phyloP scores from a whole-genome alignment of 2,329 filamentous ascomycete species.

The Diaporthe vaccinii region DNA sequence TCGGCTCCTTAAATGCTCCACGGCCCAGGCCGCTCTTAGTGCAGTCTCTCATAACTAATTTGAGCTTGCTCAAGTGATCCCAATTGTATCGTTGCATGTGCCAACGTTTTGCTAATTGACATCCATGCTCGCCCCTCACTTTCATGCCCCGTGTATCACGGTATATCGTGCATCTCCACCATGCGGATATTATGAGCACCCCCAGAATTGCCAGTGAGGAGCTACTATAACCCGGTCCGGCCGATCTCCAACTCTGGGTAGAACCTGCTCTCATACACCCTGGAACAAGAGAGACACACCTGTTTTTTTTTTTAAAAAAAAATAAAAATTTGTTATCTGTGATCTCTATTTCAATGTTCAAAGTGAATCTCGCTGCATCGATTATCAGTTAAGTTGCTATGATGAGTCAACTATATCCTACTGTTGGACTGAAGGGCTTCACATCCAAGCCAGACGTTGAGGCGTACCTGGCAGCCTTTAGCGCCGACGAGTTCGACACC shows the following conservation, averaged over 20 bases:
- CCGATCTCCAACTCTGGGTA: background rate
- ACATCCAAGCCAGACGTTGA: conserved; percentile 15
- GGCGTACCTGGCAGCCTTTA: conserved; percentile 12
- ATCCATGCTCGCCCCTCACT: conserved; percentile 16
- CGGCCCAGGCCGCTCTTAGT: background rate
- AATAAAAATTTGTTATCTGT: background rate
- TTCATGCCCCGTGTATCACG: background rate
- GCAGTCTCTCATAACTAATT: background rate
- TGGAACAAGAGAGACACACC: background rate
- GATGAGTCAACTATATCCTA: conserved; percentile 2
- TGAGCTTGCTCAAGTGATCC: background rate
- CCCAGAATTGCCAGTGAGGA: background rate
- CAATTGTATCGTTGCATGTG: background rate
- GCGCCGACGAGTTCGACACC: background rate
- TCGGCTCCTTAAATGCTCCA: background rate
- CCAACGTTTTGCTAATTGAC: background rate
- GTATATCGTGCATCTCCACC: background rate
- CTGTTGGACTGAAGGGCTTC: conserved; percentile 5
- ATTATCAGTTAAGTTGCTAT: background rate
- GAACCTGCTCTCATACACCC: background rate
- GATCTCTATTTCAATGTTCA: background rate
- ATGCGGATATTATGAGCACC: background rate
- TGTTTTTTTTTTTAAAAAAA: background rate
- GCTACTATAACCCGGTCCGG: background rate
- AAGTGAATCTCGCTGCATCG: background rate